phyloP scores from a whole-genome alignment of 176 grass and related monocot species.

The Oryza meridionalis region DNA sequence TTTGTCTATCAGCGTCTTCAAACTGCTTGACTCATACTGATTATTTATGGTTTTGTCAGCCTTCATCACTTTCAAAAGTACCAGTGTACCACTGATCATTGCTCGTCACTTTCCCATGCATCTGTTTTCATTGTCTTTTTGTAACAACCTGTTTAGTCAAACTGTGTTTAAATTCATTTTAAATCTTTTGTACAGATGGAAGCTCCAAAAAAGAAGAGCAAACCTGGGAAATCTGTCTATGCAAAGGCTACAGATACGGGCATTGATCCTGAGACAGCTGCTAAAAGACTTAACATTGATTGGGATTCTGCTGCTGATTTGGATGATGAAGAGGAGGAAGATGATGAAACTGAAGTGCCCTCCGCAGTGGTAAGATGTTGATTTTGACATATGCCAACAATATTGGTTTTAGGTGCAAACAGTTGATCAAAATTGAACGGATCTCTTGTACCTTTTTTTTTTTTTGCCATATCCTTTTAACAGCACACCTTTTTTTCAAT shows the following conservation, averaged over 20 bases:
- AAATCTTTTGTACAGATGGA: slow-evolving; percentile 58
- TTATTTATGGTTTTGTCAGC: neutral
- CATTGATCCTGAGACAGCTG: slow-evolving; percentile 75
- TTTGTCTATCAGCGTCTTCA: neutral
- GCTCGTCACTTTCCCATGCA: neutral
- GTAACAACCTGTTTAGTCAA: slow-evolving; percentile 3
- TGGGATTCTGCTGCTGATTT: slow-evolving; percentile 90
- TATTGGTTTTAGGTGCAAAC: slow-evolving; percentile 1
- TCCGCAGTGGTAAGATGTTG: slow-evolving; percentile 70
- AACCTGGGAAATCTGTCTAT: slow-evolving; percentile 76
- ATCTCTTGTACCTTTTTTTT: slow-evolving; percentile 10
- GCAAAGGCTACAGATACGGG: slow-evolving; percentile 93
- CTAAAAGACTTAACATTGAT: slow-evolving; percentile 90
- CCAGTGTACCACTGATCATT: neutral
- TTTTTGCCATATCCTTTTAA: neutral
- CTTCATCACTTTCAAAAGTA: slow-evolving; percentile 19
- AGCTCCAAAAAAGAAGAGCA: slow-evolving; percentile 62
- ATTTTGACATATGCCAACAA: neutral
- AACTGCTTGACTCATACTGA: slow-evolving; percentile 2
- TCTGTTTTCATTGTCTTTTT: neutral
- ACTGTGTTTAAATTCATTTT: neutral
- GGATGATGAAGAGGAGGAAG: slow-evolving; percentile 57
- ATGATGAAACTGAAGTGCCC: slow-evolving; percentile 74
- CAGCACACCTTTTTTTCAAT: neutral
- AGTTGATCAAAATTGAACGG: neutral